Evolutionary conservation across 495 filamentous ascomycete genomes (phyloP), one percentile per base, ranked within the genome.

Genomic region (Evansstolkia leycettana): DNA sequence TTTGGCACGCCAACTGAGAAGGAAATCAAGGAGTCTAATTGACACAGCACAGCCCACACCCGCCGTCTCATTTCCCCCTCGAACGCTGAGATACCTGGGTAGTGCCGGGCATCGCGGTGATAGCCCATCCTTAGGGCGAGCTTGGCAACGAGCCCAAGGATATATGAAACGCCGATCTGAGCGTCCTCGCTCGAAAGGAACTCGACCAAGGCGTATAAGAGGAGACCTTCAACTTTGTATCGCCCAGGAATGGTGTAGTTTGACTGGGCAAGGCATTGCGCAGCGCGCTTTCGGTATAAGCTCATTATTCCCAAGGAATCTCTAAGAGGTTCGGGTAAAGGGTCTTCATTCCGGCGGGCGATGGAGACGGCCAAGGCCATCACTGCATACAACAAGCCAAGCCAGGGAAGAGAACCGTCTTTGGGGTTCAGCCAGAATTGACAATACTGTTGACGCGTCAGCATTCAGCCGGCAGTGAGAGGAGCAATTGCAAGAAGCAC

Each of bases 111-210:
- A 33, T 60, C 52, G 8, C 52, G 39, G 31, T 58, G 54, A 25
- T 54, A 56, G 30, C 57, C 54, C 52, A 52, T 58, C 20, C 43
- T 43, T 19, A 43, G 44, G 6, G 56, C 54, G 5, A 58, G 28
- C 28, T 44, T 43, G 26, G 56, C 36, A n/a, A n/a, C n/a, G 24
- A 60, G 57, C 7, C 60, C 57, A 2, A 67, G 33, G 0, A 70
- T 42, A 16, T 57, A 52, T 0, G 56, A 55, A 13, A 62, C 47
- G 8, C 54, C 57, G 17, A 54, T 38, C 27, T 60, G 51, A 8
- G 52, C 52, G 41, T 66, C 62, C 18, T 50, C 41, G 20, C 43
- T 58, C 8, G 45, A 51, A 17, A 59, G 51, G 16, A 60, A 67
- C 30, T 67, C 60, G 2, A 39, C 35, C 24, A 64, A 34, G 0